Evolutionary conservation across 805 yeast species (phyloP), one percentile per base, ranked within the genome.

Genomic region (Wickerhamiella cacticola): DNA sequence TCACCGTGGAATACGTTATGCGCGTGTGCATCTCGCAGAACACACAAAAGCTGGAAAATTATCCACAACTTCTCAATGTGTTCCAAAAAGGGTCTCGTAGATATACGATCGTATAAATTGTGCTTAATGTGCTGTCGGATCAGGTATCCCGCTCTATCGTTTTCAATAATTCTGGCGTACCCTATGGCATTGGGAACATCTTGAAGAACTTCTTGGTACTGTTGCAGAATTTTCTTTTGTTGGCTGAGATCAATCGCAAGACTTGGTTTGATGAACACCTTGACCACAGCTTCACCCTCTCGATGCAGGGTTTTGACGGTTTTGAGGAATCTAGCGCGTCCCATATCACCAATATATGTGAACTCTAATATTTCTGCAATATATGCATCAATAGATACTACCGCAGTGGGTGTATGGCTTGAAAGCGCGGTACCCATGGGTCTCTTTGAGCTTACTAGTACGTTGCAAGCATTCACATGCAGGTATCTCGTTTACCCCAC

Each of bases 61-160:
- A 89, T 71, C 82, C 96, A 92, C 54, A 73, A 73, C 62, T 86
- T 82, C 62, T 92, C 97, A 33, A 82, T 71, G 3, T 74, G 70
- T 54, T 81, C 88, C 41, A 89, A 66, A 62, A 88, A 89, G 1
- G 97, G 98, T 36, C 97, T 69, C 5, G 88, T 76, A 40, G 94
- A 74, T 35, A 92, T 69, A 51, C 96, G 68, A 59, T 92, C 97
- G 60, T 87, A 87, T n/a, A 88, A 66, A 58, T 83, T 88, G 44
- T 81, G 78, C 55, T 79, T 74, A 52, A 85, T 68, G 67, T 76
- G 78, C 52, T 89, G 96, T 47, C 98, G 74, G 43, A 89, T 77
- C 41, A 89, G 62, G 65, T 89, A 92, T 0, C 92, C 95, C 0
- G 97, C 97, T 40, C 96, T 70, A 46, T 82, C 94, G 0, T 96